Base-by-base conservation (phyloP, 345 rosid species). In the Citropsis articulata region DNA sequence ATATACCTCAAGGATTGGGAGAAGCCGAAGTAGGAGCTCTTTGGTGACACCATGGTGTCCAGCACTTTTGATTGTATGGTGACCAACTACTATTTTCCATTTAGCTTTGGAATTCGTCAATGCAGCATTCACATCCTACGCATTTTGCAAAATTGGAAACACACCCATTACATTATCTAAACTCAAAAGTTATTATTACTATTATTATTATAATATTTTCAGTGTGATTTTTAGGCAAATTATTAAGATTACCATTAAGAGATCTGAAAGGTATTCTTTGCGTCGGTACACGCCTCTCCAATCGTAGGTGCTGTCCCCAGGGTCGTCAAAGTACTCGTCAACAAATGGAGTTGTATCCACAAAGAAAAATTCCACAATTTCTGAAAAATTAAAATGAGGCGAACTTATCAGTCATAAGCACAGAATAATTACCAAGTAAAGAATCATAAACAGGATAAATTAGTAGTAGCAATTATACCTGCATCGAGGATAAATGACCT, bases 81-180 rank as follows among this genome's bases (percentile, higher is more conserved):
- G 98, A 2, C 98, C 98, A 1, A 93, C 89, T n/a, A 90, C 94
- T 25, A 93, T 84, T 77, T 91, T 91, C 98, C 98, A 93, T 72
- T 81, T 81, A 0, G 94, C 93, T 9, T 10, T 63, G 40, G 96
- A 93, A 50, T 80, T 77, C 80, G 76, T 85, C 38, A 94, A 72
- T 6, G 86, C 83, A 48, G 22, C 42, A 16, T 88, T 81, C 45
- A 90, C 57, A n/a, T 89, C 90, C 87, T 87, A n/a, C 53, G 7
- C 22, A 6, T 12, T 22, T 48, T 27, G 24, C 59, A 45, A 31
- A 64, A 13, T 28, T 1, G 7, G 45, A 45, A 13, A 5, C 7
- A 16, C 5, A 56, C 14, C 62, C 33, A 22, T 24, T 36, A 1
- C 9, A 60, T 24, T 22, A 25, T 60, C 9, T 2, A 60, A 7